Base-by-base conservation (phyloP, 768 basidiomycete species). In the Boletus barrowsii region DNA sequence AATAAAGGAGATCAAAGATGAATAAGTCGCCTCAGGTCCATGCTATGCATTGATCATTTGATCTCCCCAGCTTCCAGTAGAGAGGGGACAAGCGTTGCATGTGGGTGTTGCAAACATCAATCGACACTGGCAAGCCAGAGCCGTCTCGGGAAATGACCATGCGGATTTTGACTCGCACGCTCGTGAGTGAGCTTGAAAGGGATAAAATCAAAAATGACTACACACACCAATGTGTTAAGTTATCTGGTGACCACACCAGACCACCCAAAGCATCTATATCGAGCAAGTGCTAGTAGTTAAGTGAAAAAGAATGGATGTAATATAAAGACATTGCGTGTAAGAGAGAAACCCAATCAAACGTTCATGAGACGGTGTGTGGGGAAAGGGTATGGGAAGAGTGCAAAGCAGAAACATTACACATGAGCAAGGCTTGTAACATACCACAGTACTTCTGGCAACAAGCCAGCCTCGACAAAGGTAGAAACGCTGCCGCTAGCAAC, bases 401-500 rank as follows among this genome's bases (percentile, higher is more conserved):
- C 24, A 59, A 48, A 47, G 42, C 8, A 49, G 39, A 49, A 36
- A 49, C n/a, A 58, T 36, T 56, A 51, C 53, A 57, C 54, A 26
- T 32, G 26, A 53, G 24, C 24, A 39, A 30, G 13, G 29, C 37
- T 46, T 39, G 44, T 49, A 48, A 62, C 57, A 47, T 55, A 70
- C 63, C 60, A 58, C 52, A 14, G 22, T 35, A 54, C 37, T 37
- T 49, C 42, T 15, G n/a, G 36, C 20, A 42, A 26, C 40, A 10
- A 42, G 48, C 41, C 36, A 24, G 32, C 35, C 35, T 11, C 20
- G 32, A 49, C 55, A 35, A 42, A 53, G 36, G 33, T 24, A 42
- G 42, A 45, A 37, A 42, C 26, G 24, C 29, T 32, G 36, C 48
- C 35, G 55, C 73, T 77, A 88, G 70, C 89, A 90, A 68, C 89